Evolutionary conservation across 164 flowering plant genomes (phyloP).

Genomic region (Cinnamomum chago): DNA sequence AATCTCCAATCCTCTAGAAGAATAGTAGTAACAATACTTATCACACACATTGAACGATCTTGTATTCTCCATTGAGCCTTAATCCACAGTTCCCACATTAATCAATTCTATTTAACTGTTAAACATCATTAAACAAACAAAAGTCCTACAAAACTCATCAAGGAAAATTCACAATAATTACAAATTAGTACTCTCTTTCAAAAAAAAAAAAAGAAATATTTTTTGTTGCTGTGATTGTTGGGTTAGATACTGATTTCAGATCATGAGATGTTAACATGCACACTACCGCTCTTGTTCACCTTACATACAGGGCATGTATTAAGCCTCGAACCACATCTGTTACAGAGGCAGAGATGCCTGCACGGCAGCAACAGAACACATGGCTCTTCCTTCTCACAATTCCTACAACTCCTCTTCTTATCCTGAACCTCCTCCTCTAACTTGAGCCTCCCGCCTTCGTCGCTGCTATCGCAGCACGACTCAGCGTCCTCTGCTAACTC

Average conservation of each 20-base stretch:
- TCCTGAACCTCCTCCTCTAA: background rate
- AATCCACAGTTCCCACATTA: no score
- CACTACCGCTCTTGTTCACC: slow-evolving; percentile 37
- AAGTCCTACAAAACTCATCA: background rate
- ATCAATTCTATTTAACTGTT: no score
- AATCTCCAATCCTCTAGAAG: no score
- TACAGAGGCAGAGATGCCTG: slow-evolving; percentile 61
- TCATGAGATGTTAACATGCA: slow-evolving; percentile 39
- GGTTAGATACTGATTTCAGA: background rate
- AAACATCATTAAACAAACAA: no score
- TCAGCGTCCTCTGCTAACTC: slow-evolving; percentile 21
- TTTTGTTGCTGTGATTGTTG: background rate
- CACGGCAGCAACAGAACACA: slow-evolving; percentile 61
- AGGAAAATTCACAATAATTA: background rate
- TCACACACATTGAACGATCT: no score
- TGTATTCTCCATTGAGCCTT: no score
- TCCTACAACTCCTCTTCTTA: slow-evolving; percentile 20
- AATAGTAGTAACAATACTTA: no score
- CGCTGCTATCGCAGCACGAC: slow-evolving; percentile 25
- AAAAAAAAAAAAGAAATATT: no score
- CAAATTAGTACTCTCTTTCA: background rate
- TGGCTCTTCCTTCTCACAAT: slow-evolving; percentile 36
- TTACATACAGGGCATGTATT: slow-evolving; percentile 60
- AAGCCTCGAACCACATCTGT: slow-evolving; percentile 39
- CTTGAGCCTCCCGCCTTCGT: slow-evolving; percentile 3